These are phyloP conservation scores for Jatropha multifida DNA, from an alignment of 441 rosid species.

Conservation along the genomic window DNA sequence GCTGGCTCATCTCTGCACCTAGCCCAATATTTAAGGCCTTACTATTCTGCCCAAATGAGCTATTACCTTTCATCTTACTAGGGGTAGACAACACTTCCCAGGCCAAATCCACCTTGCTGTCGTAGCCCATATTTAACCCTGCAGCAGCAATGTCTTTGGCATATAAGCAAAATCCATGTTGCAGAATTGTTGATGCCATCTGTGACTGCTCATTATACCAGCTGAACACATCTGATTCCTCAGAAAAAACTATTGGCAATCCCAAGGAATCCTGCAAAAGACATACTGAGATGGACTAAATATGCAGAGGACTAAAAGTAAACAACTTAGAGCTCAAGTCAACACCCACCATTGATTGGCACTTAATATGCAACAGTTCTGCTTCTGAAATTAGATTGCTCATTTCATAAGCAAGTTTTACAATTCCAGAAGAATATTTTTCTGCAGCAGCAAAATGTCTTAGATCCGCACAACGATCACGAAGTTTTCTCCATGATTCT, in stretches of 20 bases:
- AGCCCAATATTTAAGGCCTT: conserved; percentile 30
- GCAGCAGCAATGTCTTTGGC: conserved; percentile 47
- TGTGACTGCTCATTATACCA: conserved; percentile 53
- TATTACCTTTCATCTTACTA: conserved; percentile 32
- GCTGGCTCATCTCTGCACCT: conserved; percentile 32
- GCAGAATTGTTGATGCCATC: conserved; percentile 54
- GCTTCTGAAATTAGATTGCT: conserved; percentile 72
- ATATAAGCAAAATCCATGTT: conserved; percentile 56
- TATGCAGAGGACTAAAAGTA: conserved; percentile 10
- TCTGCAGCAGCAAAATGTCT: conserved; percentile 54
- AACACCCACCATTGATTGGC: conserved; percentile 49
- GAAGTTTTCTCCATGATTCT: conserved; percentile 71
- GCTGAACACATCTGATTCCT: conserved; percentile 41
- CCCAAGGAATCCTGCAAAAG: conserved; percentile 55
- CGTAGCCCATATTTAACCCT: conserved; percentile 31
- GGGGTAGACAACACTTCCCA: conserved; percentile 34
- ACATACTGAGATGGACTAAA: conserved; percentile 15
- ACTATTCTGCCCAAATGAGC: conserved; percentile 27
- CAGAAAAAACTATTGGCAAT: conserved; percentile 35
- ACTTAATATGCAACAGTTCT: conserved; percentile 49
- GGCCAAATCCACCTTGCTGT: conserved; percentile 32
- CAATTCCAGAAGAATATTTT: conserved; percentile 47
- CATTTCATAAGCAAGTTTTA: conserved; percentile 50
- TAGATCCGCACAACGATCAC: conserved; percentile 39
- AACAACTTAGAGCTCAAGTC: conserved; percentile 16